These are phyloP conservation scores for Trametes elegans DNA, from an alignment of 768 basidiomycete species.

Conservation along the genomic window DNA sequence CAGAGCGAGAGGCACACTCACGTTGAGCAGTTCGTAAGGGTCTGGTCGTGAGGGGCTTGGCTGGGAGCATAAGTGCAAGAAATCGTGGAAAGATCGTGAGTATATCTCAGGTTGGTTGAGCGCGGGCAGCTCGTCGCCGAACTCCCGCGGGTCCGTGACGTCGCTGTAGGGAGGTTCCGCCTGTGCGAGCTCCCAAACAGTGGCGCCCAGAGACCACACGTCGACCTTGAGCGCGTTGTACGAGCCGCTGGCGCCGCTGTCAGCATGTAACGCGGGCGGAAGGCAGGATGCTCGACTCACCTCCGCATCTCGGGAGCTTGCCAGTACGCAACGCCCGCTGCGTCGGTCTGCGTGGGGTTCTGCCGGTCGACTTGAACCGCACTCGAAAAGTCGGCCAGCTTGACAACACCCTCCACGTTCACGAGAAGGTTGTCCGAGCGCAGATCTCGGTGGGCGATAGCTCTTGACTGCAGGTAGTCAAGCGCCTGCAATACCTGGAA, in stretches of 20 bases:
- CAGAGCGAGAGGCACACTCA: constrained; percentile 32
- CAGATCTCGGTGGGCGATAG: constrained; percentile 80
- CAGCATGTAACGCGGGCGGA: not conserved
- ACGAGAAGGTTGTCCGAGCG: constrained; percentile 82
- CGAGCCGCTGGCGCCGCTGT: constrained; percentile 45
- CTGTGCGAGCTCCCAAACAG: constrained; percentile 80
- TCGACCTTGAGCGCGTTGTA: constrained; percentile 78
- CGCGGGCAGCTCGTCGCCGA: constrained; percentile 65
- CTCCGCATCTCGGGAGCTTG: constrained; percentile 80
- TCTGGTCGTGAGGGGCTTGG: constrained; percentile 54
- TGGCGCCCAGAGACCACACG: constrained; percentile 80
- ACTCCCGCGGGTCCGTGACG: constrained; percentile 41
- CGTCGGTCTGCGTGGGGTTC: constrained; percentile 50
- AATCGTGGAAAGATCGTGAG: constrained; percentile 71
- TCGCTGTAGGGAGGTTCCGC: constrained; percentile 71
- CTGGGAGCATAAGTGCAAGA: constrained; percentile 64
- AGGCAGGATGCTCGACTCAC: constrained; percentile 39
- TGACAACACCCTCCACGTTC: constrained; percentile 65
- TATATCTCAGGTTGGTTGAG: constrained; percentile 56
- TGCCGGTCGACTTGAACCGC: constrained; percentile 60
- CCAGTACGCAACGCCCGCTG: constrained; percentile 77
- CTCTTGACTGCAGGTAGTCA: constrained; percentile 58
- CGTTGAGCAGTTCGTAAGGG: constrained; percentile 57
- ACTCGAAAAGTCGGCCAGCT: constrained; percentile 81
- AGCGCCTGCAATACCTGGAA: constrained; percentile 62